These are phyloP conservation scores for Eremothecium gossypii DNA, from an alignment of 1,139 yeast genomes.

Conservation along the genomic window DNA sequence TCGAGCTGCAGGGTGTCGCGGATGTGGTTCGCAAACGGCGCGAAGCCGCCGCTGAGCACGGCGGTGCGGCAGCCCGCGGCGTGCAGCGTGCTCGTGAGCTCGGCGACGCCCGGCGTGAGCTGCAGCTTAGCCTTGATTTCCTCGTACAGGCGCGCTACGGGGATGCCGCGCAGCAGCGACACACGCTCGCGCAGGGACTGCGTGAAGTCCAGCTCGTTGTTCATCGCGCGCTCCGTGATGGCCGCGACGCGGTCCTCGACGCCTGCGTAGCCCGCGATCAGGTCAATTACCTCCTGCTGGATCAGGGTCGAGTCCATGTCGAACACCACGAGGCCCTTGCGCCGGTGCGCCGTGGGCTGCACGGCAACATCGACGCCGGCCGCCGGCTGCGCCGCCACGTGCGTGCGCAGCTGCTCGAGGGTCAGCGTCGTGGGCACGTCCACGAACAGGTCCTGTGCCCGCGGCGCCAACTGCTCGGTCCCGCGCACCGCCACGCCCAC, in stretches of 20 bases:
- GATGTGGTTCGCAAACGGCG: conserved; percentile 75
- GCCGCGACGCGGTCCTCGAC: conserved; percentile 67
- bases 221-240: conserved; percentile 93
- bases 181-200: conserved; percentile 75
- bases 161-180: conserved; percentile 66
- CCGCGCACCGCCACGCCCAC: neutral
- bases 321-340: conserved; percentile 68
- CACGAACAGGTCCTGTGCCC: conserved; percentile 16
- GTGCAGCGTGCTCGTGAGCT: conserved; percentile 56
- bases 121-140: conserved; percentile 59
- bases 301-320: conserved; percentile 98
- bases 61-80: conserved; percentile 61
- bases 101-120: conserved; percentile 77
- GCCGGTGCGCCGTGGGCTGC: conserved; percentile 38
- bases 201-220: conserved; percentile 88
- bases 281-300: conserved; percentile 91
- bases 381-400: conserved; percentile 8
- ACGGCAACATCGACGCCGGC: conserved; percentile 36
- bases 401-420: conserved; percentile 4
- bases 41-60: conserved; percentile 91
- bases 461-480: conserved; percentile 9
- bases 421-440: conserved; percentile 1
- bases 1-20: conserved; percentile 62
- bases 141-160: conserved; percentile 65
- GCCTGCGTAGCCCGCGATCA: conserved; percentile 82